phyloP scores from a whole-genome alignment of 345 rosid species.

The Lenwebbia sp. region DNA sequence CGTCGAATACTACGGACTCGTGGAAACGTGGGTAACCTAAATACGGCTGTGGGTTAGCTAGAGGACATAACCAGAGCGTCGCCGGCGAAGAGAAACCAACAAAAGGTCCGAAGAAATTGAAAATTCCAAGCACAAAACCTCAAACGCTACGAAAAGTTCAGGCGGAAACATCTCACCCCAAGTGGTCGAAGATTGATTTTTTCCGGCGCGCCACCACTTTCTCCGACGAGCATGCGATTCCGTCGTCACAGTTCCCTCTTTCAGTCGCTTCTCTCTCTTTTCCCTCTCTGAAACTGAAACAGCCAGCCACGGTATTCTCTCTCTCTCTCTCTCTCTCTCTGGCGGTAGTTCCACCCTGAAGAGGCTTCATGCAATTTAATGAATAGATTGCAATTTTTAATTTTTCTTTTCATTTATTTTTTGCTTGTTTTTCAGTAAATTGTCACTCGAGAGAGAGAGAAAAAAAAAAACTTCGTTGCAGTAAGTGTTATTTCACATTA shows the following conservation, averaged over 20 bases:
- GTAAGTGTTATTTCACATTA: neutral
- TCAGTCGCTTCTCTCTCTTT: neutral
- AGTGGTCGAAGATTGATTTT: neutral
- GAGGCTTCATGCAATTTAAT: neutral
- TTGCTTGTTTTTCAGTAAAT: neutral
- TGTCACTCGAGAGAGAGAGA: neutral
- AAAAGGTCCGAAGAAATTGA: neutral
- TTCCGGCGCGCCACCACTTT: neutral
- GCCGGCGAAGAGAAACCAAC: neutral
- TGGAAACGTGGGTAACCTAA: neutral
- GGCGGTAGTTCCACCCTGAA: neutral
- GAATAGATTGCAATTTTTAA: neutral
- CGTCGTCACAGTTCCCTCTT: neutral
- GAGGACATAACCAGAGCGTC: neutral
- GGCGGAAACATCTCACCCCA: neutral
- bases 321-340: neutral
- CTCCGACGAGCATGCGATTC: neutral
- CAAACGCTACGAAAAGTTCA: neutral
- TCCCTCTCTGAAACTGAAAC: neutral
- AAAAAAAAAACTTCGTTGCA: accelerated
- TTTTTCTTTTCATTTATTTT: neutral
- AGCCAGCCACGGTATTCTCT: neutral
- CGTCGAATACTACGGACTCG: neutral
- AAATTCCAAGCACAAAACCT: neutral
- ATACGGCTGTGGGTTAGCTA: neutral